A percentile compares a stretch with the other conserved stretches of the same genome.
Conservation (phyloP, 2,329 filamentous ascomycete genomes). For the Aspergillus persii region DNA sequence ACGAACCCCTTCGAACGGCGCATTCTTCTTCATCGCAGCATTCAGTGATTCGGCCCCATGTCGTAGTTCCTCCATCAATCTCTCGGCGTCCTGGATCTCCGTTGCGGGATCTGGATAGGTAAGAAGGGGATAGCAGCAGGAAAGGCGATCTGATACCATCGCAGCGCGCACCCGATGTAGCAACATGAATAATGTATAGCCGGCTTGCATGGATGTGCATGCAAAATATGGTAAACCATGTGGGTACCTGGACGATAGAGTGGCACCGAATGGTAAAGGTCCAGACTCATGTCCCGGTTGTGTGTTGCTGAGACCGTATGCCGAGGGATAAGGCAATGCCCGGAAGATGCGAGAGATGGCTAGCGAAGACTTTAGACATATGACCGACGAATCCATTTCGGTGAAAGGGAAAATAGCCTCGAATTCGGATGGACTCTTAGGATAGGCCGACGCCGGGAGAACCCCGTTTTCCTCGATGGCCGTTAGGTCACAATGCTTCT, state of each 20-base stretch:
- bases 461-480: conserved; percentile 11
- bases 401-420: conserved; percentile 23
- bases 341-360: conserved; percentile 17
- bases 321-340: conserved; percentile 14
- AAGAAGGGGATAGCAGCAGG: conserved; percentile 21
- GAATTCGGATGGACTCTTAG: neutral
- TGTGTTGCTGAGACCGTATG: neutral
- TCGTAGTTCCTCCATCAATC: conserved; percentile 23
- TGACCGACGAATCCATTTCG: conserved; percentile 21
- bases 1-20: conserved; percentile 23
- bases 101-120: conserved; percentile 17
- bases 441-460: neutral
- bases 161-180: conserved; percentile 20
- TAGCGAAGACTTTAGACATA: conserved; percentile 26
- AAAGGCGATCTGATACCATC: conserved; percentile 14
- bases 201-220: conserved; percentile 24
- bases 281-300: neutral
- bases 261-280: neutral
- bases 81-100: conserved; percentile 22
- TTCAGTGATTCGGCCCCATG: conserved; percentile 18
- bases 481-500: conserved; percentile 45
- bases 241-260: conserved; percentile 2
- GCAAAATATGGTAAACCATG: conserved; percentile 22
- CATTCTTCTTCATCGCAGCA: conserved; percentile 16
- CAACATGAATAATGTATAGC: conserved; percentile 24